Conservation (phyloP, 1,284 basidiomycete genomes). For the Ganoderma leucocontextum region DNA sequence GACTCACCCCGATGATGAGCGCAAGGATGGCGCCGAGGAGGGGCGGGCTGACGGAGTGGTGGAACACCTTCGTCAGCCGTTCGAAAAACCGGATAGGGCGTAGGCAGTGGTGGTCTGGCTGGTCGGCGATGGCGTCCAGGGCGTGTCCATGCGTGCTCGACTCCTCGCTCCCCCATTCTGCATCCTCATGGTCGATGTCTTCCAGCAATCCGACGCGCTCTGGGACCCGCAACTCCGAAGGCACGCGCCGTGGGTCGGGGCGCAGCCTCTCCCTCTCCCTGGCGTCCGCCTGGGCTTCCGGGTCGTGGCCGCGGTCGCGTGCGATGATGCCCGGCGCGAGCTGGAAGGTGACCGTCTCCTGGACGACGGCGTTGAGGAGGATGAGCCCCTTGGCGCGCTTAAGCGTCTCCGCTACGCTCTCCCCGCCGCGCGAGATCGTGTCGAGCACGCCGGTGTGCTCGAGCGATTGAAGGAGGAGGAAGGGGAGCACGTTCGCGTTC, state of each 20-base stretch:
- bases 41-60: slow-evolving; percentile 37
- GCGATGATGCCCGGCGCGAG: slow-evolving; percentile 39
- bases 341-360: slow-evolving; percentile 44
- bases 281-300: slow-evolving; percentile 12
- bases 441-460: slow-evolving; percentile 40
- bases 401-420: slow-evolving; percentile 31
- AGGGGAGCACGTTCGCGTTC: slow-evolving; percentile 44
- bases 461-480: slow-evolving; percentile 42
- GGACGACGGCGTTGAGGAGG: slow-evolving; percentile 44
- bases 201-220: slow-evolving; percentile 41
- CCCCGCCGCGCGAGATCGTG: slow-evolving; percentile 32
- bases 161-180: slow-evolving; percentile 7
- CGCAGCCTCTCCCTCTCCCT: slow-evolving; percentile 21
- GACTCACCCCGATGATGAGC: slow-evolving; percentile 39
- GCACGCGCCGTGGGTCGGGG: slow-evolving; percentile 33
- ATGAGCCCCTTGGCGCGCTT: slow-evolving; percentile 41
- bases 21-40: slow-evolving; percentile 43
- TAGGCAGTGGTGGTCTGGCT: slow-evolving; percentile 40
- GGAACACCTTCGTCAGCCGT: slow-evolving; percentile 35
- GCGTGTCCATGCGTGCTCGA: slow-evolving; percentile 23
- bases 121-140: slow-evolving; percentile 37
- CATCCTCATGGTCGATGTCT: slow-evolving; percentile 31
- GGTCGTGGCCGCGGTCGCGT: slow-evolving; percentile 27
- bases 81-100: slow-evolving; percentile 27
- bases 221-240: slow-evolving; percentile 38